These are phyloP conservation scores for Lepidium didymum DNA, from an alignment of 345 rosid genomes.

Conservation along the genomic window DNA sequence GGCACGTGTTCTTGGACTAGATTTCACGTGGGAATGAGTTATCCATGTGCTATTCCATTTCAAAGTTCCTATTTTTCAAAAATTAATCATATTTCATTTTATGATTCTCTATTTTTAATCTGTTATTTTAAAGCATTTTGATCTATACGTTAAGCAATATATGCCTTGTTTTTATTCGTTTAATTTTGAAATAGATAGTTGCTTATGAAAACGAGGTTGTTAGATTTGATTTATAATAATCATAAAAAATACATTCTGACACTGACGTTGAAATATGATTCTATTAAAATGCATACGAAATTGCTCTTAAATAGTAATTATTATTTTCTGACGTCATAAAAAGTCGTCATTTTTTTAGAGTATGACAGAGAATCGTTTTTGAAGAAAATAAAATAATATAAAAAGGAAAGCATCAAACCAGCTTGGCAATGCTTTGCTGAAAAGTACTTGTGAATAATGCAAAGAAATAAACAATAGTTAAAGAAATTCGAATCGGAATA, in stretches of 20 bases:
- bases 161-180: conserved; percentile 24
- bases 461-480: not conserved
- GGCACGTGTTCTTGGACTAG: conserved; percentile 30
- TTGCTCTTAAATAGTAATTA: not conserved
- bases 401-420: not conserved
- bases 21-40: conserved; percentile 29
- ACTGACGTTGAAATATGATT: not conserved
- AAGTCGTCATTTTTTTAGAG: not conserved
- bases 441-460: conserved; percentile 23
- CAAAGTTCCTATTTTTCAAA: not conserved
- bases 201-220: conserved; percentile 21
- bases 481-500: conserved; percentile 9
- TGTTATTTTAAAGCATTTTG: conserved; percentile 12
- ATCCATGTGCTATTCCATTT: conserved; percentile 27
- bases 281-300: not conserved
- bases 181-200: not conserved
- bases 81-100: not conserved
- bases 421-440: conserved; percentile 26
- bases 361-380: not conserved
- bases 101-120: not conserved
- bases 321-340: not conserved
- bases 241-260: not conserved
- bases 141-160: conserved; percentile 23
- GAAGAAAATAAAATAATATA: not conserved
- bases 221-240: conserved; percentile 20